Conservation (phyloP, 2,329 filamentous ascomycete genomes). For the Phyllosticta citribraziliensis region DNA sequence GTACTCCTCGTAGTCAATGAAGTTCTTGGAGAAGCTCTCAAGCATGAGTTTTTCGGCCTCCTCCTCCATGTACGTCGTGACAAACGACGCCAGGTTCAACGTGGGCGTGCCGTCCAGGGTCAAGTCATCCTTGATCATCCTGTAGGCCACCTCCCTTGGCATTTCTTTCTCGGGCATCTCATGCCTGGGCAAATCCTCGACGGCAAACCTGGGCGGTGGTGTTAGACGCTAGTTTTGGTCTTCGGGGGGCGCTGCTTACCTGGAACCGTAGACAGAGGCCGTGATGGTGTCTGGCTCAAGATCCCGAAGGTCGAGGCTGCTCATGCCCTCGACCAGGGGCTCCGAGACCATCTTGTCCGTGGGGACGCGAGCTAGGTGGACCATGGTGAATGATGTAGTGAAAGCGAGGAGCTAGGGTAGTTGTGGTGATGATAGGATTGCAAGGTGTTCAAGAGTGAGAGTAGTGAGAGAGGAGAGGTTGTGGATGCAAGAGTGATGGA, state of each 20-base stretch:
- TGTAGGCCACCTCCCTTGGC: conserved; percentile 87
- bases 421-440: neutral
- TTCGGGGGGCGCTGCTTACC: too few relatives aligned
- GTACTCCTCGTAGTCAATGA: conserved; percentile 48
- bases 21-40: conserved; percentile 82
- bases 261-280: conserved; percentile 76
- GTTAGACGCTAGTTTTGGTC: too few relatives aligned
- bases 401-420: conserved; percentile 1
- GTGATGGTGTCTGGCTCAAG: conserved; percentile 49
- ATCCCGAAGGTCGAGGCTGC: conserved; percentile 38
- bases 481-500: neutral
- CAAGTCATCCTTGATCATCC: conserved; percentile 59
- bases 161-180: conserved; percentile 87
- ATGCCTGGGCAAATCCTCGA: conserved; percentile 66
- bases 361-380: conserved; percentile 38
- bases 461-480: conserved; percentile 1
- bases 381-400: conserved; percentile 28
- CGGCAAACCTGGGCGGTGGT: conserved; percentile 51
- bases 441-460: neutral
- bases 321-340: conserved; percentile 32
- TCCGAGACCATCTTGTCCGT: conserved; percentile 31
- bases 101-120: conserved; percentile 87
- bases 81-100: conserved; percentile 81
- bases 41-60: conserved; percentile 94
- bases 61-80: conserved; percentile 96